Conservation (phyloP, 225 moss, liverwort and hornwort species). For the Anthoceros angustus region DNA sequence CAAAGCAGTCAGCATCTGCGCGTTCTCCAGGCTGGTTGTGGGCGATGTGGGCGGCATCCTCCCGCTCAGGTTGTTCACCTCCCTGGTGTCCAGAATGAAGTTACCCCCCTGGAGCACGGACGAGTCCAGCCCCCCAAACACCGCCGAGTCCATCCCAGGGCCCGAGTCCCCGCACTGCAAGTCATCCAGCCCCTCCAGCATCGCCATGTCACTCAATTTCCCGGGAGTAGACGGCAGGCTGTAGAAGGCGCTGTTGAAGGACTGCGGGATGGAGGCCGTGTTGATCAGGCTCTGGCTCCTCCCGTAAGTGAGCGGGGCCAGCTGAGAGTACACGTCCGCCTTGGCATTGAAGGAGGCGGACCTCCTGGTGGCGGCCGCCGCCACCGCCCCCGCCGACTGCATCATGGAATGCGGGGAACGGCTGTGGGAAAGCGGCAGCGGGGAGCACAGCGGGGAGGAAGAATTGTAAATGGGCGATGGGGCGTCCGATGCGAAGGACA, state of each 20-base stretch:
- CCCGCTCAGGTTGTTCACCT: conserved; percentile 24
- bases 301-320: conserved; percentile 34
- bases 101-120: conserved; percentile 18
- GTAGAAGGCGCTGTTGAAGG: conserved; percentile 38
- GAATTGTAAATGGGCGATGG: conserved; percentile 48
- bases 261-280: conserved; percentile 21
- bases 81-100: conserved; percentile 25
- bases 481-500: conserved; percentile 35
- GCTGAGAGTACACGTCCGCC: background rate
- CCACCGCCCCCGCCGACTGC: conserved; percentile 48
- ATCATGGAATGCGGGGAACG: conserved; percentile 37
- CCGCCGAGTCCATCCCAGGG: conserved; percentile 18
- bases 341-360: too few relatives aligned
- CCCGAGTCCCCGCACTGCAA: conserved; percentile 32
- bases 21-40: conserved; percentile 20
- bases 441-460: conserved; percentile 34
- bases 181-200: conserved; percentile 46
- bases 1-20: conserved; percentile 16
- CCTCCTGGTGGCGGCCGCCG: conserved; percentile 20
- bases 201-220: conserved; percentile 20
- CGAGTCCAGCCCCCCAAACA: conserved; percentile 23
- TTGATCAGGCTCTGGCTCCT: conserved; percentile 69
- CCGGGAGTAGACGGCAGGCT: conserved; percentile 31
- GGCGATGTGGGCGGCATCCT: conserved; percentile 68
- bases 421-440: conserved; percentile 29